These are phyloP conservation scores for Xylaria sp. DNA, from an alignment of 495 filamentous ascomycete genomes.

Conservation along the genomic window DNA sequence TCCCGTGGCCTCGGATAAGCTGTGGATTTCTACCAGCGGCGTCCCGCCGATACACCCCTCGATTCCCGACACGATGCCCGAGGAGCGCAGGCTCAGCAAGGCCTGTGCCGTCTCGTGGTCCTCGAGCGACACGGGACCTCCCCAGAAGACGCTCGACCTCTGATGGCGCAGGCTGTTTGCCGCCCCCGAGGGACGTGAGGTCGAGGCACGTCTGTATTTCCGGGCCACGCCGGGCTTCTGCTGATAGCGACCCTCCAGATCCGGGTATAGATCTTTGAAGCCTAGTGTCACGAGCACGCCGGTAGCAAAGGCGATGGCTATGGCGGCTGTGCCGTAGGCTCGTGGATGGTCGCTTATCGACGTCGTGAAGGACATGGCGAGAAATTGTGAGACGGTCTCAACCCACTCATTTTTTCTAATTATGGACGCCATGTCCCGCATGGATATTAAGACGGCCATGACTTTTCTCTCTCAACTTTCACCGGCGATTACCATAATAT, in stretches of 20 bases:
- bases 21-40: slow-evolving; percentile 85
- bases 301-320: slow-evolving; percentile 74
- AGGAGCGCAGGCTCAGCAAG: slow-evolving; percentile 20
- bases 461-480: too few species aligned
- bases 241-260: slow-evolving; percentile 68
- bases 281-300: slow-evolving; percentile 75
- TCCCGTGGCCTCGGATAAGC: slow-evolving; percentile 88
- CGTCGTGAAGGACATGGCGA: too few species aligned
- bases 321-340: slow-evolving; percentile 62
- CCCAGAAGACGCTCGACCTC: slow-evolving; percentile 47
- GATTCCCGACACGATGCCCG: slow-evolving; percentile 69
- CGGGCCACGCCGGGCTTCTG: slow-evolving; percentile 38
- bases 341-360: slow-evolving; percentile 62
- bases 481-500: too few species aligned
- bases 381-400: background rate
- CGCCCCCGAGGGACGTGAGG: slow-evolving; percentile 6
- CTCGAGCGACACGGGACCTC: slow-evolving; percentile 56
- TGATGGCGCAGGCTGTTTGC: slow-evolving; percentile 28
- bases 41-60: slow-evolving; percentile 96
- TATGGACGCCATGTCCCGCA: too few species aligned
- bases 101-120: slow-evolving; percentile 49
- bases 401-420: slow-evolving; percentile 1
- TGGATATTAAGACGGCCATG: too few species aligned
- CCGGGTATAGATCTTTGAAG: slow-evolving; percentile 77
- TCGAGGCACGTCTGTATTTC: slow-evolving; percentile 8